Evolutionary conservation across 2,329 filamentous ascomycete genomes (phyloP), one percentile per base, ranked within the genome.

Genomic region (Didymella arachidicola): DNA sequence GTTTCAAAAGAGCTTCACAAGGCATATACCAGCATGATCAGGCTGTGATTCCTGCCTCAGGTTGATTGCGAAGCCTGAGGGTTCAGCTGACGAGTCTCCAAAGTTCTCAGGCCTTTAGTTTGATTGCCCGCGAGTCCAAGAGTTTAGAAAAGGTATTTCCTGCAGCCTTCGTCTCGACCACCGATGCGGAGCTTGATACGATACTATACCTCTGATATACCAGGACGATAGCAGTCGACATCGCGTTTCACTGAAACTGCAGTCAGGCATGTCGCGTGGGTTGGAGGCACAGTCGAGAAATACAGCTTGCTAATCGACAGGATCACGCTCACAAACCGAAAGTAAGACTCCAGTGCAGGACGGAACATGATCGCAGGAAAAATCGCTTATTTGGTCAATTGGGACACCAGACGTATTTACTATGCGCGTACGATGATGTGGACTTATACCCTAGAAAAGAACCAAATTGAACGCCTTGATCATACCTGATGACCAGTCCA

Each of bases 1-100:
- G 67, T 69, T 71, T 71, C 65, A 69, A 57, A 27, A 64, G 38
- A 39, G 57, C 59, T 61, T 63, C 63, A 55, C 53, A 42, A 59
- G 56, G 55, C 53, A 64, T 54, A 32, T 53, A 53, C 51, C 43
- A 41, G 41, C 18, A 54, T 29, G 27, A 30, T 34, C 56, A 57
- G 52, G 46, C 56, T 59, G 29, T 5, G 4, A 39, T 49, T 2
- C 18, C 32, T 54, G 56, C 56, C 56, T 54, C 56, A 54, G 50
- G 45, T 50, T 59, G 26, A 53, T 59, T 59, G 34, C 16, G 39
- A 19, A 26, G 32, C 32, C 30, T 45, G 29, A 22, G 2, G 6
- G 5, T 14, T 51, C 27, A 19, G 30, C 44, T 19, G 22, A 39
- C 12, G 14, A 22, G 16, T 22, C n/a, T n/a, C 2, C 16, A 30